phyloP scores from a whole-genome alignment of 108 stramenopile species.

The Nannochloropsis gaditana region DNA sequence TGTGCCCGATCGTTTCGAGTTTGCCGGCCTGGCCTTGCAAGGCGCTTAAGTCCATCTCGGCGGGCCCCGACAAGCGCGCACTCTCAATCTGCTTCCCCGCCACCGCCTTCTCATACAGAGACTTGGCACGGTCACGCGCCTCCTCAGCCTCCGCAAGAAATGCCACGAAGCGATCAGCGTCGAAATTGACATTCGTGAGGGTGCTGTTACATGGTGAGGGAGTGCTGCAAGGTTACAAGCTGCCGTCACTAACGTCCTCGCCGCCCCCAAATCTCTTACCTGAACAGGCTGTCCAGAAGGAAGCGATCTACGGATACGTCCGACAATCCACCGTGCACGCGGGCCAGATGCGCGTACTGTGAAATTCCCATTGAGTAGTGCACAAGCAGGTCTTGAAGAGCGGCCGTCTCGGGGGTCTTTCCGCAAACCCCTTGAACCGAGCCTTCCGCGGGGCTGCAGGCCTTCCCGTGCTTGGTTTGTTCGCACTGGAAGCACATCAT shows the following conservation, averaged over 20 bases:
- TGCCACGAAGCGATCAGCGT: conserved; percentile 48
- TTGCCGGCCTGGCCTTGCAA: background rate
- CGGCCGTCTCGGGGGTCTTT: conserved; percentile 8
- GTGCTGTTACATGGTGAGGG: conserved; percentile 55
- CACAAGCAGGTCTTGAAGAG: conserved; percentile 7
- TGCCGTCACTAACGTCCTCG: background rate
- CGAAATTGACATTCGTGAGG: conserved; percentile 76
- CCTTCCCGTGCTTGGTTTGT: conserved; percentile 18
- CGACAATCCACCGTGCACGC: background rate
- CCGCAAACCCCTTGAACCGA: background rate
- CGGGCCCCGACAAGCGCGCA: conserved; percentile 50
- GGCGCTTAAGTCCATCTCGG: conserved; percentile 46
- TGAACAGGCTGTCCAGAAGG: background rate
- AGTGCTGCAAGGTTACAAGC: background rate
- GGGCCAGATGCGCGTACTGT: background rate
- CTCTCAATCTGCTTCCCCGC: conserved; percentile 33
- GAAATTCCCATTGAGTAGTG: background rate
- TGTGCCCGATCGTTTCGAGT: conserved; percentile 15
- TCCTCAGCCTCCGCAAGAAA: conserved; percentile 59
- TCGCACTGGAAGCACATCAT: conserved; percentile 24
- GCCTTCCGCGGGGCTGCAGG: conserved; percentile 15
- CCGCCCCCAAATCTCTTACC: background rate
- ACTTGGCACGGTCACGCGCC: conserved; percentile 42
- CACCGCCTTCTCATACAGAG: conserved; percentile 49
- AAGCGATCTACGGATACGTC: conserved; percentile 5